Conservation (phyloP, 2,329 filamentous ascomycete genomes). For the Aspergillus pseudoglaucus region DNA sequence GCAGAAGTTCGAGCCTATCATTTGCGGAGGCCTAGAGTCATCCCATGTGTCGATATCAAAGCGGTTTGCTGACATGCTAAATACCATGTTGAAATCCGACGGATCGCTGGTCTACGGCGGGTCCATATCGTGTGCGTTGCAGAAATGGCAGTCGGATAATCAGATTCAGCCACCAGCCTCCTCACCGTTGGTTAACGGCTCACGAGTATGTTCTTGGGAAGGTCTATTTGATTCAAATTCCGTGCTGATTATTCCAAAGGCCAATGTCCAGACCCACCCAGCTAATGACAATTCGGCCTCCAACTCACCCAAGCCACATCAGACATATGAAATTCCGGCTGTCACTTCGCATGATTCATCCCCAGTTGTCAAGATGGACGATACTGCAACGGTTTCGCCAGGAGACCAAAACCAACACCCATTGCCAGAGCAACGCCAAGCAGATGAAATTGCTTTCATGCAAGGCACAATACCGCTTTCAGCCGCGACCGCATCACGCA, state of each 20-base stretch:
- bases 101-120: constrained; percentile 58
- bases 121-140: constrained; percentile 56
- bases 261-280: not conserved
- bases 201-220: constrained; percentile 13
- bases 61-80: constrained; percentile 59
- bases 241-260: not conserved
- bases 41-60: constrained; percentile 46
- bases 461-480: constrained; percentile 51
- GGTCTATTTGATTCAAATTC: not conserved
- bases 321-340: constrained; percentile 7
- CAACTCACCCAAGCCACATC: constrained; percentile 9
- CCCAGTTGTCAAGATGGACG: constrained; percentile 15
- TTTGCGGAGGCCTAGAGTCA: constrained; percentile 50
- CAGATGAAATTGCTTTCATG: constrained; percentile 62
- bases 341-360: constrained; percentile 19
- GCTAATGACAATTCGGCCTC: not conserved
- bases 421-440: constrained; percentile 37
- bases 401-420: constrained; percentile 2
- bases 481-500: constrained; percentile 56
- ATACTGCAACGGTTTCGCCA: constrained; percentile 12
- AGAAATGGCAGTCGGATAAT: constrained; percentile 51
- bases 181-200: constrained; percentile 34
- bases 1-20: constrained; percentile 46
- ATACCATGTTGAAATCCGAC: constrained; percentile 57
- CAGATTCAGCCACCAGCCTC: constrained; percentile 45